Percentiles rank a stretch among this genome's conserved stretches.
These are phyloP conservation scores for Cyberlindnera americana DNA, from an alignment of 805 yeast genomes.

Conservation along the genomic window DNA sequence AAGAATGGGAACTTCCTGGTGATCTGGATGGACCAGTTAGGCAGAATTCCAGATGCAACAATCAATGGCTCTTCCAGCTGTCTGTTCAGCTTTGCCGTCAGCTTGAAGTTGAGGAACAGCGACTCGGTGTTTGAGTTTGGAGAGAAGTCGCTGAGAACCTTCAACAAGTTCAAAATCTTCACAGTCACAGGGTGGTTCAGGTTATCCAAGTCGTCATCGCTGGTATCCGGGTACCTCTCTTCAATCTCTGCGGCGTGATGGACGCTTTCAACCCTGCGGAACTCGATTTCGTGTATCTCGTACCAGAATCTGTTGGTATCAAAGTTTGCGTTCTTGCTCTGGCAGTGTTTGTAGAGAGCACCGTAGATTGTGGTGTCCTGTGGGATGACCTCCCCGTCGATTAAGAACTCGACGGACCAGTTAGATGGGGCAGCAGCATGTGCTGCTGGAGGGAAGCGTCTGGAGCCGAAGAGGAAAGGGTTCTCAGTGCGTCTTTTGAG, in stretches of 20 bases:
- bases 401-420: conserved; percentile 51
- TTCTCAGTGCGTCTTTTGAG: conserved; percentile 35
- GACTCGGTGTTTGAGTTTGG: conserved; percentile 1
- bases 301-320: conserved; percentile 57
- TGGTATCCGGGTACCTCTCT: conserved; percentile 29
- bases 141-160: conserved; percentile 37
- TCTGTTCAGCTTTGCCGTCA: conserved; percentile 80
- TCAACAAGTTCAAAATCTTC: conserved; percentile 46
- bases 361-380: conserved; percentile 73
- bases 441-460: too few relatives aligned
- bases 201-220: conserved; percentile 28
- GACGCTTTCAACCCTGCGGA: conserved; percentile 35
- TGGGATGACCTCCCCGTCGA: conserved; percentile 57
- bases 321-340: conserved; percentile 35
- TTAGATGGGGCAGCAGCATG: conserved; percentile 12
- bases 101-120: conserved; percentile 67
- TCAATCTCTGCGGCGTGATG: conserved; percentile 22
- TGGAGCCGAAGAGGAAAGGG: conserved; percentile 25
- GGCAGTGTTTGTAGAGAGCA: conserved; percentile 54
- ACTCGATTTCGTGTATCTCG: conserved; percentile 48
- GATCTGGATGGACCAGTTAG: conserved; percentile 78
- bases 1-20: conserved; percentile 74
- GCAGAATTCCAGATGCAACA: conserved; percentile 82
- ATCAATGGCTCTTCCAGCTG: conserved; percentile 88
- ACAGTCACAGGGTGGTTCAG: conserved; percentile 31